A percentile compares a stretch with the other conserved stretches of the same genome.
These are phyloP conservation scores for Trichoderma erinaceum DNA, from an alignment of 495 filamentous ascomycete genomes.

Conservation along the genomic window DNA sequence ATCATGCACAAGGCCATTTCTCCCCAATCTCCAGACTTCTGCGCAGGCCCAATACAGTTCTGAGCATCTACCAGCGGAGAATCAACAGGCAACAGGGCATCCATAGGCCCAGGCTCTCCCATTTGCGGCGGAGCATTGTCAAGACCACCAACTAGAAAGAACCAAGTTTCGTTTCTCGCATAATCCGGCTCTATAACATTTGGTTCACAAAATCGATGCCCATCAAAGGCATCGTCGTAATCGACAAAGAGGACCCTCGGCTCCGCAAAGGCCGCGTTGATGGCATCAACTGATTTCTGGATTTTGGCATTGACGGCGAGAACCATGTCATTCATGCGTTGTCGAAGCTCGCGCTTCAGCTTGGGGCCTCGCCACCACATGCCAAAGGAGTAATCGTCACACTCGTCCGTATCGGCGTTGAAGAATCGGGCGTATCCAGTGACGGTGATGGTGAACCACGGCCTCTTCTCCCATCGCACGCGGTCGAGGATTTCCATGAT, in stretches of 20 bases:
- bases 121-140: slow-evolving; percentile 26
- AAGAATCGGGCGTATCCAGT: slow-evolving; percentile 47
- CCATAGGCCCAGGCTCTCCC: not conserved
- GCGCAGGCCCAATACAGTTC: slow-evolving; percentile 26
- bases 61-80: slow-evolving; percentile 30
- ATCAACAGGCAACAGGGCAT: slow-evolving; percentile 19
- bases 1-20: slow-evolving; percentile 35
- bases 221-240: slow-evolving; percentile 34
- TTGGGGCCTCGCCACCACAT: slow-evolving; percentile 34
- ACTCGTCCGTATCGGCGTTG: slow-evolving; percentile 38
- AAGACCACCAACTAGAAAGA: slow-evolving; percentile 39
- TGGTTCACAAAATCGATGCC: slow-evolving; percentile 45
- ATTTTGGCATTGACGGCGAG: slow-evolving; percentile 33
- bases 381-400: slow-evolving; percentile 35
- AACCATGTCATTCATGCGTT: slow-evolving; percentile 36
- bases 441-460: slow-evolving; percentile 34
- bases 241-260: slow-evolving; percentile 39
- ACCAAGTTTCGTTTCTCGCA: slow-evolving; percentile 37
- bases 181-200: slow-evolving; percentile 38
- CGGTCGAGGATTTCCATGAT: slow-evolving; percentile 37
- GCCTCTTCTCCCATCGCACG: slow-evolving; percentile 32
- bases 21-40: slow-evolving; percentile 33
- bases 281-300: slow-evolving; percentile 21
- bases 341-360: slow-evolving; percentile 29
- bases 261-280: slow-evolving; percentile 27